Evolutionary conservation across 768 basidiomycete genomes (phyloP), one percentile per base, ranked within the genome.

Genomic region (Hericium erinaceus): DNA sequence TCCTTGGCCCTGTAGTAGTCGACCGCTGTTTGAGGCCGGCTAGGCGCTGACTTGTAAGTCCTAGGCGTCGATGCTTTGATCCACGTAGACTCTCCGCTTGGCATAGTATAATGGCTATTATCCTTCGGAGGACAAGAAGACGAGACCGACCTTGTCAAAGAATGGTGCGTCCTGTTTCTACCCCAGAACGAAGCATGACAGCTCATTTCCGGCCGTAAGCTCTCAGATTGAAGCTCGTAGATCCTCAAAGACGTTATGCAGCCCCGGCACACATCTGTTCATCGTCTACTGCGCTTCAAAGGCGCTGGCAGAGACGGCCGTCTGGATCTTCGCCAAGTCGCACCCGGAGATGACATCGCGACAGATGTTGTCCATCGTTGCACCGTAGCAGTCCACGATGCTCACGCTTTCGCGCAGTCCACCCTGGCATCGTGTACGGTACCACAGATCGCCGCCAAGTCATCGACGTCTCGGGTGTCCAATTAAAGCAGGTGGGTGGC

Each of bases 11-110:
- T 0, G 62, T 66, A 37, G 57, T 69, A n/a, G 58, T 64, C n/a
- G 33, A 58, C 38, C 74, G 44, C 69, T 80, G 5, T 63, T 80
- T 20, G 63, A 74, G n/a, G 65, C 67, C 20, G 81, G 82, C 1
- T 79, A 77, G 61, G 70, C 22, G 22, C 22, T 22, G 22, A 22
- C 22, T 2, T 22, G 22, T 22, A 68, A 10, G 81, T 84, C 46
- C 69, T 26, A 62, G 61, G 60, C 1, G 57, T 56, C 33, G 60
- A 60, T 38, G 60, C 54, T 22, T 15, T 62, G 38, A 58, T 62
- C 24, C 61, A 62, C 13, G 61, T 61, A 18, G 59, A 55, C 2
- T 60, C 61, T 5, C 61, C 61, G 38, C 51, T 60, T 11, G 39
- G 39, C 3, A 16, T 66, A 7, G 61, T 18, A 40, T 61, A 1